Evolutionary conservation across 164 flowering plant genomes (phyloP), one percentile per base, ranked within the genome.

Genomic region (Houttuynia cordata): DNA sequence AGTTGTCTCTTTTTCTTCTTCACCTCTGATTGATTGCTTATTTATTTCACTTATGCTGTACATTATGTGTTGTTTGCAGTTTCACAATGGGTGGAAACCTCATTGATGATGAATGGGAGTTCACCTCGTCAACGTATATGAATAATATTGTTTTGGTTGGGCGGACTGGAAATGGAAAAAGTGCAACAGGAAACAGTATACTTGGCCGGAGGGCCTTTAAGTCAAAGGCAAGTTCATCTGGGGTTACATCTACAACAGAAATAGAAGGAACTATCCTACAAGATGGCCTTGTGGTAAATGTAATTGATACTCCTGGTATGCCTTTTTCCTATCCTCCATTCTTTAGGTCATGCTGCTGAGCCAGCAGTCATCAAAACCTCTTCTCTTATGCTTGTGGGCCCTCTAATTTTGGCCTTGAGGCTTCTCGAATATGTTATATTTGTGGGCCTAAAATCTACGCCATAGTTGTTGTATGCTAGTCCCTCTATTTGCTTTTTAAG

Each of bases 251-350:
- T 37, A 86, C 87, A 62, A 83, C 91, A 72, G 85, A 84, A 70
- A 17, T 79, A 71, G 78, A 83, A 56, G 63, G 60, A 14, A 72
- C 82, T 53, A 75, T 69, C 20, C 62, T 79, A 18, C 62, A 34
- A 37, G 89, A 84, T 73, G 59, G 59, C 8, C 81, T 75, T 42
- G 62, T 71, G 42, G 57, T 91, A 23, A 84, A 83, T 76, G 96
- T 91, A 50, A 86, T 91, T 57, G 97, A 91, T 64, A 91, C 96
- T 47, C 97, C 97, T 62, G 97, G 97, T 91, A 79, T 53, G 67
- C 21, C 24, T 49, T 45, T 10, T 12, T 45, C 49, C 13, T 12
- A 45, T 45, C 6, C 37, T 30, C 37, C 37, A 30, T 30, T 30
- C 4, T 6, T 30, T 30, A 30, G 37, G 37, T 30, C 37, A 30